Base-by-base conservation (phyloP, 148 eudicot species). In the Amaranthus hypochondriacus region DNA sequence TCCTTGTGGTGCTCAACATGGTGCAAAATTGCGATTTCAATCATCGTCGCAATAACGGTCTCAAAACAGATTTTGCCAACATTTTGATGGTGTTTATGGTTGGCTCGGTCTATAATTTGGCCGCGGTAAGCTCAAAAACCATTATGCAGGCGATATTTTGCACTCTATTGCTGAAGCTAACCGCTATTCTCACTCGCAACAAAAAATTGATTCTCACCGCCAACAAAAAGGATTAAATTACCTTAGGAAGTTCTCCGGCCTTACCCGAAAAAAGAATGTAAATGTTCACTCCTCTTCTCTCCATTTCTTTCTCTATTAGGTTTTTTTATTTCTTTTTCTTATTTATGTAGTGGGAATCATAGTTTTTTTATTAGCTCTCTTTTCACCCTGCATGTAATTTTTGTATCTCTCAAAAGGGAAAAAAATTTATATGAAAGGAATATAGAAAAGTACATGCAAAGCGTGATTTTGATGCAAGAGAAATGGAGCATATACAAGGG, bases 371-470 rank as follows among this genome's bases (percentile, higher is more conserved):
- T 53, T 66, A 66, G 74, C 80, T 73, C 74, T 48, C 57, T 67
- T 68, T 48, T 65, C 65, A 57, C 76, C 56, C 68, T 68, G 73
- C 71, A 72, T 77, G 80, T 77, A 80, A 77, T 67, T 69, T 80
- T 62, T 77, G 71, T 74, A 60, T 65, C 50, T 42, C 57, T 54
- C 57, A 55, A 59, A 69, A 62, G 42, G 48, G 63, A 56, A 77
- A 62, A 44, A 59, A 62, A 51, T 48, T 72, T 55, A 13, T 60
- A 59, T 71, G 70, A 78, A 77, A 77, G 67, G 66, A 50, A 65
- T 77, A 74, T 76, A 82, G 76, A 75, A 74, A 76, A 75, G 62
- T 63, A 71, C 72, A 80, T 60, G 60, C 72, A 64, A 58, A 75
- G 79, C 73, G 14, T 75, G 75, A 46, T 80, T 62, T 52, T 66